Conservation (phyloP, 2,329 filamentous ascomycete genomes). For the Aspergillus ochraceoroseus region DNA sequence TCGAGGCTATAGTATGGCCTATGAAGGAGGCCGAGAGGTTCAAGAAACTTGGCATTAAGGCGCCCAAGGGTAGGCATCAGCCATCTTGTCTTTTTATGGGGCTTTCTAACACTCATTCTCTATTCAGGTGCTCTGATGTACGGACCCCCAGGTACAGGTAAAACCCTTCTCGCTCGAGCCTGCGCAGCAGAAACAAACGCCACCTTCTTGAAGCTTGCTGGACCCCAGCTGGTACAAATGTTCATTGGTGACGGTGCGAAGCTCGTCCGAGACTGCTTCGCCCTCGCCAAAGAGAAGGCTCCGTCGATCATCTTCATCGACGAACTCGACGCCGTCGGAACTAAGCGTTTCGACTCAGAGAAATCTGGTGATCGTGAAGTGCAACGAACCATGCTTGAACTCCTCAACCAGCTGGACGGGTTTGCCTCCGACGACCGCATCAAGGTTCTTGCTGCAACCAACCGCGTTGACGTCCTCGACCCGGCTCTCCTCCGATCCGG, state of each 20-base stretch:
- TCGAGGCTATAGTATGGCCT: slow-evolving; percentile 97
- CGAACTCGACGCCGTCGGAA: slow-evolving; percentile 95
- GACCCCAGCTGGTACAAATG: slow-evolving; percentile 97
- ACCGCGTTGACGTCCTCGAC: slow-evolving; percentile 89
- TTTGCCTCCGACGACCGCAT: slow-evolving; percentile 96
- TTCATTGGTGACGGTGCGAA: slow-evolving; percentile 99
- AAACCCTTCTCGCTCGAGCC: slow-evolving; percentile 70
- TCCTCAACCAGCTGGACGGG: slow-evolving; percentile 96
- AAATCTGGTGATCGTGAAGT: slow-evolving; percentile 98
- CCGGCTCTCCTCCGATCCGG: slow-evolving; percentile 86
- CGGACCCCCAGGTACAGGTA: slow-evolving; percentile 55
- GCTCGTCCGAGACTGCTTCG: slow-evolving; percentile 94
- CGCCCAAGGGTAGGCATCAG: slow-evolving; percentile 74
- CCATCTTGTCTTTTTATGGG: background rate
- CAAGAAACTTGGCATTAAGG: slow-evolving; percentile 99
- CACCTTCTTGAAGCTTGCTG: slow-evolving; percentile 96
- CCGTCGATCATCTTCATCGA: slow-evolving; percentile 99
- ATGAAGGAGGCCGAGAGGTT: slow-evolving; percentile 99
- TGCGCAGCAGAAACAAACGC: slow-evolving; percentile 97
- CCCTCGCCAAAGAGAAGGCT: slow-evolving; percentile 95
- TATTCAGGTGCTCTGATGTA: slow-evolving; percentile 89
- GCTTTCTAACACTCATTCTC: background rate
- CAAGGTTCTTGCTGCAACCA: slow-evolving; percentile 92
- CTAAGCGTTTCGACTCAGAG: slow-evolving; percentile 97
- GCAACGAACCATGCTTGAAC: slow-evolving; percentile 96